Conservation (phyloP, 1,139 yeast species). For the Protomyces inouyei region DNA sequence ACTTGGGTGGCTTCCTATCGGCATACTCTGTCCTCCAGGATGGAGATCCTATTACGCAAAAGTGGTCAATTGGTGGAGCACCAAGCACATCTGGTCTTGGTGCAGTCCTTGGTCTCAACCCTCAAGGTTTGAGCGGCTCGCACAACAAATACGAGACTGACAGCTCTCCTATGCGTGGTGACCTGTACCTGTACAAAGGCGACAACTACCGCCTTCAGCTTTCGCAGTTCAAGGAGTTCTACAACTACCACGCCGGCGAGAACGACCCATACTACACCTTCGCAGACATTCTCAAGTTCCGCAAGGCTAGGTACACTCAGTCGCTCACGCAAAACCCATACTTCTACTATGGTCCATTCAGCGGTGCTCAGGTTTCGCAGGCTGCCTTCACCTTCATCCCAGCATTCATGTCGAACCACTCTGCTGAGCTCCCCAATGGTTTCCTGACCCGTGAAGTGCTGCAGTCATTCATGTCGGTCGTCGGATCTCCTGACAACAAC, state of each 20-base stretch:
- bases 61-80: conserved; percentile 24
- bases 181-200: conserved; percentile 13
- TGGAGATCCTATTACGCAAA: conserved; percentile 7
- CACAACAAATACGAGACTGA: conserved; percentile 27
- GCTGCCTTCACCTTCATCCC: conserved; percentile 25
- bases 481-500: conserved; percentile 4
- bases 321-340: conserved; percentile 19
- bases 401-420: conserved; percentile 26
- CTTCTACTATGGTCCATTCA: conserved; percentile 20
- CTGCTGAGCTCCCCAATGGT: conserved; percentile 25
- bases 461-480: conserved; percentile 19
- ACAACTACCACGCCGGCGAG: conserved; percentile 18
- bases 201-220: conserved; percentile 16
- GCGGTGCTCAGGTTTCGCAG: conserved; percentile 11
- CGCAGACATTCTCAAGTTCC: conserved; percentile 10
- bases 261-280: conserved; percentile 2
- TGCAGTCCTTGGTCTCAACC: neutral
- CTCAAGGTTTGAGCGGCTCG: conserved; percentile 12
- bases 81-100: neutral
- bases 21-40: conserved; percentile 16
- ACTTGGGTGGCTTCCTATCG: conserved; percentile 14
- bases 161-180: conserved; percentile 22
- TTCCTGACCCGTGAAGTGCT: conserved; percentile 14
- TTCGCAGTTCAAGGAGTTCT: conserved; percentile 18
- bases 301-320: conserved; percentile 16